Base-by-base conservation (phyloP, 805 yeast genomes). In the Vanderwaltozyma tropicalis region DNA sequence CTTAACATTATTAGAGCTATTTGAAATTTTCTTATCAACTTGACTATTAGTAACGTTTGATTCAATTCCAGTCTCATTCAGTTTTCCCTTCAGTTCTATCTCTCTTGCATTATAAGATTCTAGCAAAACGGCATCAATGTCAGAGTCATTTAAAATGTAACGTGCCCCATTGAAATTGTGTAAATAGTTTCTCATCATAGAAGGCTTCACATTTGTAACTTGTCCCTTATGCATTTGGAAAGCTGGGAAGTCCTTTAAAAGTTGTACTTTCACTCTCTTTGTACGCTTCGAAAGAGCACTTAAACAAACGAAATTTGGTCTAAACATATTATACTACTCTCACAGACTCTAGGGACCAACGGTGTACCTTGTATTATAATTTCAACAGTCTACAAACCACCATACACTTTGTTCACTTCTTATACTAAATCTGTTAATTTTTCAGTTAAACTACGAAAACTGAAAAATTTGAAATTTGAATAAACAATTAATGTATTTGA, bases 141-240 rank as follows among this genome's bases (percentile, higher is more conserved):
- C 59, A 14, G 33, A 22, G 13, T 47, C 62, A 30, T 46, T 28
- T 20, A 69, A 55, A 17, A 85, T 68, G 52, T 85, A 87, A 15
- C 74, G 71, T 3, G 95, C 96, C 31, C 85, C 82, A 50, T 83
- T 78, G 42, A 66, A 50, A 31, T 74, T 73, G 50, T 85, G 85
- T 40, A 87, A 69, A 48, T 64, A 73, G 61, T 83, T 84, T 53
- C 89, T 74, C 95, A 87, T 87, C 44, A 74, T 67, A 17, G 86
- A 82, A 22, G 95, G 87, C 44, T 75, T 70, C 15, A 87, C 95
- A 26, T 71, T 65, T 21, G 80, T 68, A 31, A 87, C 69, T 62
- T 87, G 80, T 26, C 96, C 96, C 42, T 63, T 65, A 17, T 25
- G 40, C 12, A 63, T 63, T 16, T 94, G 94, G 39, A 79, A 60